A percentile compares a stretch with the other conserved stretches of the same genome.
Evolutionary conservation across 2,329 filamentous ascomycete species (phyloP).

Genomic region (Bipolaris oryzae): DNA sequence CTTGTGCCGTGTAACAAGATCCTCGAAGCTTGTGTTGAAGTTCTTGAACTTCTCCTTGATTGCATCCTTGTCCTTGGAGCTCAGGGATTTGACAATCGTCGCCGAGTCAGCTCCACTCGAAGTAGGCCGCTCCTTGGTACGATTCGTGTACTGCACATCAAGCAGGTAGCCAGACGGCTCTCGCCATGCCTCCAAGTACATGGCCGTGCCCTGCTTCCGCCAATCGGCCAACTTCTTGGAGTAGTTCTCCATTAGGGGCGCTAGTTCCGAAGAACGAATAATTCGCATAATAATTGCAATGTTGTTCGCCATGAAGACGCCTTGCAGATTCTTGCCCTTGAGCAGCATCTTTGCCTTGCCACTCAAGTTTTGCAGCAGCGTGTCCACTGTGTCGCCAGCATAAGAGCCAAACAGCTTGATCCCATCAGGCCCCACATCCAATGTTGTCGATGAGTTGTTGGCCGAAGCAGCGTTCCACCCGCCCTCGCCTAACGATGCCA

Average conservation of each 20-base stretch:
- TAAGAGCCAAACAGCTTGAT: slow-evolving; percentile 89
- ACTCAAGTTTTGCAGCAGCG: slow-evolving; percentile 76
- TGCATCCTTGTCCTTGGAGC: slow-evolving; percentile 89
- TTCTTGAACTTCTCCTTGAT: slow-evolving; percentile 95
- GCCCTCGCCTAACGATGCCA: slow-evolving; percentile 90
- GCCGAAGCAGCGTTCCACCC: slow-evolving; percentile 70
- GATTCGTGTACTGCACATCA: slow-evolving; percentile 92
- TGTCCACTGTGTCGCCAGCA: slow-evolving; percentile 84
- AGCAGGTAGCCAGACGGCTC: slow-evolving; percentile 81
- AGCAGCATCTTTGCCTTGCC: slow-evolving; percentile 73
- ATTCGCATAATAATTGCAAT: slow-evolving; percentile 83
- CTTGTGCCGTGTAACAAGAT: slow-evolving; percentile 83
- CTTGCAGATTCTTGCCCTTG: slow-evolving; percentile 75
- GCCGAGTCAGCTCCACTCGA: slow-evolving; percentile 74
- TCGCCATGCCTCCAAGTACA: slow-evolving; percentile 87
- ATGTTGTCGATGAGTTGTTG: slow-evolving; percentile 66
- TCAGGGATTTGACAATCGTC: slow-evolving; percentile 80
- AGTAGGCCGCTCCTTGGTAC: slow-evolving; percentile 65
- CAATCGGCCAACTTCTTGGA: slow-evolving; percentile 76
- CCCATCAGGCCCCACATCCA: slow-evolving; percentile 88
- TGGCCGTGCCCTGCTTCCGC: slow-evolving; percentile 82
- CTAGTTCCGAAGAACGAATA: slow-evolving; percentile 80
- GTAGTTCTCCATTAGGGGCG: slow-evolving; percentile 67
- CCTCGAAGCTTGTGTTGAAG: slow-evolving; percentile 91
- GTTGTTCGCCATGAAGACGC: slow-evolving; percentile 90